Evolutionary conservation across 139 green algal species (phyloP).

Genomic region (Limnomonas spitsbergensis): DNA sequence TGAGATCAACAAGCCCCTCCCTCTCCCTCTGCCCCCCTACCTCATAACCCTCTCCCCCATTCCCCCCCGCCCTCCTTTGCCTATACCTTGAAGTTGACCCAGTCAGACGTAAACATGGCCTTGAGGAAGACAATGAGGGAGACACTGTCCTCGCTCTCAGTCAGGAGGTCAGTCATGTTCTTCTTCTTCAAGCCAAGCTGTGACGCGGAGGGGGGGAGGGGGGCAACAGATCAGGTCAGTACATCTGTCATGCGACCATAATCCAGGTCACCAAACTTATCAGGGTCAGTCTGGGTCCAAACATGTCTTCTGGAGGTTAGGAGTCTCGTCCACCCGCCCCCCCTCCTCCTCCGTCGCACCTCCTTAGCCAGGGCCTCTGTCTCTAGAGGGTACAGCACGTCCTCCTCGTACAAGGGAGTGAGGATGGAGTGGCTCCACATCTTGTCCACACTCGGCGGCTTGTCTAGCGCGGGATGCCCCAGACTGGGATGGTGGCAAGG

Average conservation of each 20-base stretch:
- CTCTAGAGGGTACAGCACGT: constrained; percentile 51
- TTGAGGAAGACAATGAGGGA: constrained; percentile 48
- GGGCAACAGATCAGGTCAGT: background rate
- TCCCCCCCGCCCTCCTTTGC: constrained; percentile 24
- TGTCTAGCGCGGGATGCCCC: constrained; percentile 23
- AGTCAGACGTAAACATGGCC: constrained; percentile 37
- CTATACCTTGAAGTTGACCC: constrained; percentile 52
- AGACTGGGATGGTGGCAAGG: too few species aligned
- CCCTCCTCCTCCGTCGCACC: too few species aligned
- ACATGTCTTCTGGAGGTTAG: too few species aligned
- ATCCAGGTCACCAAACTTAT: background rate
- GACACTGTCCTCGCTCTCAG: constrained; percentile 44
- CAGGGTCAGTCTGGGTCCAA: background rate
- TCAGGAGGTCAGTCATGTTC: constrained; percentile 50
- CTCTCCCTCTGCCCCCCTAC: too few species aligned
- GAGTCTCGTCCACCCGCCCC: too few species aligned
- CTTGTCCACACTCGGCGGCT: constrained; percentile 32
- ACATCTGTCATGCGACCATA: background rate
- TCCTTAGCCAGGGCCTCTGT: constrained; percentile 21
- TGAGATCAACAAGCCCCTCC: too few species aligned
- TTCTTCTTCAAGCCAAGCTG: constrained; percentile 36
- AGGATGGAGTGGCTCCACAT: constrained; percentile 71
- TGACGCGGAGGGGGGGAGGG: constrained; percentile 10
- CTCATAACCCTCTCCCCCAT: too few species aligned
- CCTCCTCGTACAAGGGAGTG: constrained; percentile 66